phyloP scores from a whole-genome alignment of 495 filamentous ascomycete genomes.

The Cercophora scortea region DNA sequence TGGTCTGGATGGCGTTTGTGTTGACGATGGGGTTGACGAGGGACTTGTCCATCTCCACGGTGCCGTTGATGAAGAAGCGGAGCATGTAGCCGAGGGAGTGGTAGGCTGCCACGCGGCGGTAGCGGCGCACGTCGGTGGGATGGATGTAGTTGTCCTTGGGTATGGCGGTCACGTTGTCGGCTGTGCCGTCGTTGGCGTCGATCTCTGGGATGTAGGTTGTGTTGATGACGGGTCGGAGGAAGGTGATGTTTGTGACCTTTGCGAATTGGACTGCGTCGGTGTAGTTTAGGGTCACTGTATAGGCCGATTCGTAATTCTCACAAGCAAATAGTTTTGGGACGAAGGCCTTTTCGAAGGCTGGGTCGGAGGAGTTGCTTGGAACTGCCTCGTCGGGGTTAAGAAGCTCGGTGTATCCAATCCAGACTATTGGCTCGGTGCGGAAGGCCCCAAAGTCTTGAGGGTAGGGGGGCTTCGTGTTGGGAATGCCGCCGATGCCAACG shows the following conservation, averaged over 20 bases:
- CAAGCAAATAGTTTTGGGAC: constrained; percentile 31
- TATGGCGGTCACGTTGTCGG: constrained; percentile 28
- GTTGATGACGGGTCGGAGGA: constrained; percentile 24
- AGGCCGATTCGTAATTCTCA: constrained; percentile 30
- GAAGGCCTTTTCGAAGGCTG: constrained; percentile 21
- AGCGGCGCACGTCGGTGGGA: constrained; percentile 16
- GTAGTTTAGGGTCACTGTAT: constrained; percentile 26
- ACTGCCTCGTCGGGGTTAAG: constrained; percentile 12
- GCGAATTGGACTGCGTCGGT: constrained; percentile 18
- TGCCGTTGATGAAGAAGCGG: constrained; percentile 29
- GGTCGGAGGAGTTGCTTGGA: constrained; percentile 13
- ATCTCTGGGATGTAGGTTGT: constrained; percentile 24
- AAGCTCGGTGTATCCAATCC: constrained; percentile 24
- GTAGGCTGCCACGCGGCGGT: constrained; percentile 26
- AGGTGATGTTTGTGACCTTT: constrained; percentile 18
- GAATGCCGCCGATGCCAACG: constrained; percentile 19
- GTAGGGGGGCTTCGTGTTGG: constrained; percentile 19
- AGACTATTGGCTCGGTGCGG: constrained; percentile 30
- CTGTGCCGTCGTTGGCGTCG: constrained; percentile 26
- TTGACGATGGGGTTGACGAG: constrained; percentile 25
- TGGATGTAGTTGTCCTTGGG: constrained; percentile 27
- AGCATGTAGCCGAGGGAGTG: constrained; percentile 26
- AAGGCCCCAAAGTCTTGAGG: constrained; percentile 27
- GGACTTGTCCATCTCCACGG: constrained; percentile 19
- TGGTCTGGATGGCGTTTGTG: constrained; percentile 28